Evolutionary conservation across 441 rosid genomes (phyloP).

Genomic region (Lagerstroemia fauriei): DNA sequence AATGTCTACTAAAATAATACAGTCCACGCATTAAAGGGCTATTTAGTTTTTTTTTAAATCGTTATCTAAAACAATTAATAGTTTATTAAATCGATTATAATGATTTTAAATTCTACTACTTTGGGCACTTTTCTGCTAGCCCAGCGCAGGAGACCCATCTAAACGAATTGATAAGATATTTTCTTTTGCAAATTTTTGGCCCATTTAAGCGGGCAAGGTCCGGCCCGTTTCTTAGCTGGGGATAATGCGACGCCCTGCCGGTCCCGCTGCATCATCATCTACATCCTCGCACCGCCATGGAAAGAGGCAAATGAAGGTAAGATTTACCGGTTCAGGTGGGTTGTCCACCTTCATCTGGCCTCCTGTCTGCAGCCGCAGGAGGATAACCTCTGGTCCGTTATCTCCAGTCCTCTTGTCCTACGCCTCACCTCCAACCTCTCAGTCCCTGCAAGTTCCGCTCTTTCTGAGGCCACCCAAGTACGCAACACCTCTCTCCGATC

Average conservation of each 20-base stretch:
- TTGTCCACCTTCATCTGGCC: background rate
- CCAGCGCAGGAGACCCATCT: too few species aligned
- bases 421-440: constrained; percentile 1
- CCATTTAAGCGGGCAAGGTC: too few species aligned
- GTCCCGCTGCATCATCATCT: background rate
- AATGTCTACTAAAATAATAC: too few species aligned
- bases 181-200: too few species aligned
- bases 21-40: too few species aligned
- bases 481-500: constrained; percentile 48
- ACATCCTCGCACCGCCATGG: background rate
- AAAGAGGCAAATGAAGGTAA: background rate
- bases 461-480: constrained; percentile 51
- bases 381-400: background rate
- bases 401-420: background rate
- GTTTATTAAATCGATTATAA: too few species aligned
- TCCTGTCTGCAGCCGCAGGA: background rate
- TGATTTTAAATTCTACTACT: too few species aligned
- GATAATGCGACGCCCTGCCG: background rate
- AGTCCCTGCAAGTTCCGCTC: constrained; percentile 45
- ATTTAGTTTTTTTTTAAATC: too few species aligned
- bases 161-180: too few species aligned
- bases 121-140: too few species aligned
- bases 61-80: too few species aligned
- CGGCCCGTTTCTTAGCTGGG: background rate
- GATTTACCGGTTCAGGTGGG: background rate